Conservation (phyloP, 2,329 filamentous ascomycete genomes). For the Ophiostoma tasmaniense region DNA sequence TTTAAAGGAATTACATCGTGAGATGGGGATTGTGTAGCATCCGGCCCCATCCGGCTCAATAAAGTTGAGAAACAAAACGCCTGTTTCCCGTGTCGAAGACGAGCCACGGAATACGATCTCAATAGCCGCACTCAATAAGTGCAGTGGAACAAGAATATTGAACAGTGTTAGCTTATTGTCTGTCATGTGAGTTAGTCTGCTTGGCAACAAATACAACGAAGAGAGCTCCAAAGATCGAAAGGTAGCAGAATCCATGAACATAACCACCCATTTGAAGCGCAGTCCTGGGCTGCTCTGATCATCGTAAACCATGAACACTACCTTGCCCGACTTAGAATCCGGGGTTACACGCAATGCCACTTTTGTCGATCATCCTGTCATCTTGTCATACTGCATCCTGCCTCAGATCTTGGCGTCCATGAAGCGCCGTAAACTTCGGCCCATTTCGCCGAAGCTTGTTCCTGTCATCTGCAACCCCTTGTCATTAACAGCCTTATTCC, state of each 20-base stretch:
- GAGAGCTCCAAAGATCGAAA: background rate
- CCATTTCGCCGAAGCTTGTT: conserved; percentile 11
- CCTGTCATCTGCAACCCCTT: background rate
- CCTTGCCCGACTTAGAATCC: background rate
- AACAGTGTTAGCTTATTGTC: background rate
- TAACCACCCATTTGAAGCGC: background rate
- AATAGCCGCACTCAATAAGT: too few relatives aligned
- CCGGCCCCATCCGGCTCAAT: background rate
- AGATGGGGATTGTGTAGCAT: background rate
- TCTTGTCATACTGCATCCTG: background rate
- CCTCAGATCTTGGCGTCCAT: background rate
- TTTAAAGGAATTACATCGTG: background rate
- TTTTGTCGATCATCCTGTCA: background rate
- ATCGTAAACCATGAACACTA: background rate
- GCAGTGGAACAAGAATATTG: background rate
- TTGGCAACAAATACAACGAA: background rate
- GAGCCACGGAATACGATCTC: background rate
- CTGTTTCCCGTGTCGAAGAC: background rate
- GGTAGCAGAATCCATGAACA: background rate
- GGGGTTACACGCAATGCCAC: background rate
- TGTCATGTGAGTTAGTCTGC: background rate
- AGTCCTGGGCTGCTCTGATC: background rate
- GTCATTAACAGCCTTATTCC: background rate
- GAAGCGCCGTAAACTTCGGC: conserved; percentile 4
- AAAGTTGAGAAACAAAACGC: background rate